phyloP scores from a whole-genome alignment of 805 yeast genomes.

The Yueomyces sinensis region DNA sequence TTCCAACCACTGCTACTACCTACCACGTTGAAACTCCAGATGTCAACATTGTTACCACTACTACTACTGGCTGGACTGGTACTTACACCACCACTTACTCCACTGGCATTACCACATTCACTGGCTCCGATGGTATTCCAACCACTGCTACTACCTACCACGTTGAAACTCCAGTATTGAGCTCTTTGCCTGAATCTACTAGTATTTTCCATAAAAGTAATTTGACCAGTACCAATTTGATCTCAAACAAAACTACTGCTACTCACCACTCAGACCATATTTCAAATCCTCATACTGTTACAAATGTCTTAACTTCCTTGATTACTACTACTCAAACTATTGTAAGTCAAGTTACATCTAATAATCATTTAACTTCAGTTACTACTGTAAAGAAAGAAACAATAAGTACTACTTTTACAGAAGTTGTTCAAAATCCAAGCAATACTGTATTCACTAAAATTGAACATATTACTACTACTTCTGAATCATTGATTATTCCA shows the following conservation, averaged over 20 bases:
- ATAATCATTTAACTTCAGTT: too few species aligned
- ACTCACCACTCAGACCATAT: not conserved
- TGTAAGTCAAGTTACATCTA: too few species aligned
- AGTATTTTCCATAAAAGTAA: slow-evolving; percentile 1
- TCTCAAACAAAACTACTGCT: slow-evolving; percentile 4
- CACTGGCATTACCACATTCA: slow-evolving; percentile 3
- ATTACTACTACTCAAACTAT: too few species aligned
- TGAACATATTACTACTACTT: too few species aligned
- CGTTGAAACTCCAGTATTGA: slow-evolving; percentile 7
- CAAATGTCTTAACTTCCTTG: slow-evolving; percentile 6
- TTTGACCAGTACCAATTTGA: slow-evolving; percentile 9
- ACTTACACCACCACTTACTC: slow-evolving; percentile 6
- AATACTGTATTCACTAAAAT: too few species aligned
- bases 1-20: not conserved
- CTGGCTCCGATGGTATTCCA: slow-evolving; percentile 4
- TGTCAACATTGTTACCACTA: slow-evolving; percentile 1
- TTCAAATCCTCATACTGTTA: slow-evolving; percentile 6
- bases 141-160: slow-evolving; percentile 7
- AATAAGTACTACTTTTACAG: too few species aligned
- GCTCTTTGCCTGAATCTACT: not conserved
- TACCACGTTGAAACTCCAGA: slow-evolving; percentile 3
- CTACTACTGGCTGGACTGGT: slow-evolving; percentile 9
- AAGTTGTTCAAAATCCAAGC: too few species aligned
- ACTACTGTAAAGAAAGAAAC: too few species aligned
- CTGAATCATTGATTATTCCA: too few species aligned